Percentiles rank a stretch among this genome's conserved stretches.
These are phyloP conservation scores for Parastagonospora nodorum DNA, from an alignment of 2,329 filamentous ascomycete genomes.

Conservation along the genomic window DNA sequence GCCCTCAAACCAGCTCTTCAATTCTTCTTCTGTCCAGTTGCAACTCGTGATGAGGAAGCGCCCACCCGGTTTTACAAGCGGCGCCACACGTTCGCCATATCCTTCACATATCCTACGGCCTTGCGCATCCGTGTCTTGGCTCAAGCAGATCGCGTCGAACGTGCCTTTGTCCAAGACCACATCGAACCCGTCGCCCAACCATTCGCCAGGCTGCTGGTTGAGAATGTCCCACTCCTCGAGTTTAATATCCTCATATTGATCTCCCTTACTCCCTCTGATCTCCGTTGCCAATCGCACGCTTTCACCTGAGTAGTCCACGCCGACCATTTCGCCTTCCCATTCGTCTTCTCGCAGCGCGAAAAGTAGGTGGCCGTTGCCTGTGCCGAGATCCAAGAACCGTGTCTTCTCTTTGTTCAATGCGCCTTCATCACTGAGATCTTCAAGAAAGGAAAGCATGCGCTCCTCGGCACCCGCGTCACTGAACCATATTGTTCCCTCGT, in stretches of 20 bases:
- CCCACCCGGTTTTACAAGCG: conserved; percentile 71
- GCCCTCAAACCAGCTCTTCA: conserved; percentile 75
- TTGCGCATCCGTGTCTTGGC: conserved; percentile 56
- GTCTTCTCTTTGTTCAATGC: conserved; percentile 50
- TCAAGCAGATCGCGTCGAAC: conserved; percentile 91
- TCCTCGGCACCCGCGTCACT: conserved; percentile 87
- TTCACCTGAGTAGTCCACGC: conserved; percentile 82
- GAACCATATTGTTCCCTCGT: conserved; percentile 95
- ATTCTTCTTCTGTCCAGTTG: conserved; percentile 94
- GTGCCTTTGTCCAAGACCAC: conserved; percentile 97
- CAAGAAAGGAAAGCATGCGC: conserved; percentile 71
- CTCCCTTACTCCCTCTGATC: conserved; percentile 54
- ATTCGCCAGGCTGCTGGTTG: conserved; percentile 51
- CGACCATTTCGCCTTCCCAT: conserved; percentile 75
- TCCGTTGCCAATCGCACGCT: conserved; percentile 75
- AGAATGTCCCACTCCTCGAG: conserved; percentile 63
- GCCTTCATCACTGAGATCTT: conserved; percentile 56
- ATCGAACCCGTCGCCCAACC: conserved; percentile 75
- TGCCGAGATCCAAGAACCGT: conserved; percentile 83
- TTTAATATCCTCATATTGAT: conserved; percentile 42
- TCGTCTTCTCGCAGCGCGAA: conserved; percentile 73
- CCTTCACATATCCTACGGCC: conserved; percentile 71
- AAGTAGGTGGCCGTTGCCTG: conserved; percentile 91
- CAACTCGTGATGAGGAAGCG: conserved; percentile 89
- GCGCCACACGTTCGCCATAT: conserved; percentile 72